phyloP scores from a whole-genome alignment of 495 filamentous ascomycete genomes.

The Lentithecium fluviatile region DNA sequence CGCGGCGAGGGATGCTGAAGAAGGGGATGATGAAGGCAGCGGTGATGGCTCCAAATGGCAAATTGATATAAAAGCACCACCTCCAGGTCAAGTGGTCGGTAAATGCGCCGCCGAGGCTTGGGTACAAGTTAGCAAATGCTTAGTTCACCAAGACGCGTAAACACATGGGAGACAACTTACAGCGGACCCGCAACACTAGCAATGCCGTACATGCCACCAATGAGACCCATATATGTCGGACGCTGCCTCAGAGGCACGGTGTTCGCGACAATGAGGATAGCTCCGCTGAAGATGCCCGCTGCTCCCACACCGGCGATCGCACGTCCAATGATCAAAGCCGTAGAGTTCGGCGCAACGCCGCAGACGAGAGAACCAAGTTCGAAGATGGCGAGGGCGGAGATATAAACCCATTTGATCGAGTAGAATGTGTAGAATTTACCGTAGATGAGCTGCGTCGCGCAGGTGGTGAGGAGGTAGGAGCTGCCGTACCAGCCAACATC shows the following conservation, averaged over 20 bases:
- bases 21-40: slow-evolving; percentile 44
- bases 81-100: slow-evolving; percentile 42
- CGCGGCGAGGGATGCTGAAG: slow-evolving; percentile 35
- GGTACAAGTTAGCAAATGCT: neutral
- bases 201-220: slow-evolving; percentile 39
- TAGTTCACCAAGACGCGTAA: neutral
- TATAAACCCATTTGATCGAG: slow-evolving; percentile 47
- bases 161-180: slow-evolving; percentile 6
- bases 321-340: slow-evolving; percentile 37
- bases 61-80: slow-evolving; percentile 49
- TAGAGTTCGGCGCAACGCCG: slow-evolving; percentile 36
- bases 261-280: slow-evolving; percentile 38
- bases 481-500: slow-evolving; percentile 82
- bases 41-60: slow-evolving; percentile 45
- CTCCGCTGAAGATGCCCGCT: slow-evolving; percentile 38
- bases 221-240: slow-evolving; percentile 37
- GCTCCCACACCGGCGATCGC: slow-evolving; percentile 40
- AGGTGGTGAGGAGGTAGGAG: slow-evolving; percentile 72
- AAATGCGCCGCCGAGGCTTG: slow-evolving; percentile 42
- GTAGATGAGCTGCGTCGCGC: slow-evolving; percentile 45
- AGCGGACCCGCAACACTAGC: slow-evolving; percentile 35
- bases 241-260: slow-evolving; percentile 35
- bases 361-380: slow-evolving; percentile 37
- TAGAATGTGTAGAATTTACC: slow-evolving; percentile 48
- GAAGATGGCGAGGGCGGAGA: slow-evolving; percentile 36